Percentiles rank a stretch among this genome's conserved stretches.
Conservation (phyloP, 2,329 filamentous ascomycete species). For the Xylariaceae sp. region DNA sequence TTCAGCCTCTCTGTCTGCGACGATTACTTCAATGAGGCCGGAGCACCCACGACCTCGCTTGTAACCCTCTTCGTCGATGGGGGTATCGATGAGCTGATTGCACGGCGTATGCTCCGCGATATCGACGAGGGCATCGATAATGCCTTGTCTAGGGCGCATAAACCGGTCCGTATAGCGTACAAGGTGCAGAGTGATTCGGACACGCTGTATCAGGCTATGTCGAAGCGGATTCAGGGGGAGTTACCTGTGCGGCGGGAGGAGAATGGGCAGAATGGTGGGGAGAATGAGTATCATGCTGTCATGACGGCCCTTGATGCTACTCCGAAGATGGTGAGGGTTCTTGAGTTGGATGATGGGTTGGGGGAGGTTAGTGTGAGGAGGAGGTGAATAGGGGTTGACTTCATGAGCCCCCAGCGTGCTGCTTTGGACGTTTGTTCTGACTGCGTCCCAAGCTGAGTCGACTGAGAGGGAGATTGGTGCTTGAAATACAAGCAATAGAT, state of each 20-base stretch:
- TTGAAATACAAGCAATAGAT: no score
- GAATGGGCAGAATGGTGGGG: neutral
- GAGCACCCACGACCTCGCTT: neutral
- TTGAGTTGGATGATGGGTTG: neutral
- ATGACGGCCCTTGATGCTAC: neutral
- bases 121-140: neutral
- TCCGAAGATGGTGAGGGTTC: neutral
- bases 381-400: no score
- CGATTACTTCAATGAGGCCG: neutral
- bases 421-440: no score
- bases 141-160: neutral
- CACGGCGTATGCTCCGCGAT: neutral
- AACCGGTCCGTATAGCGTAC: neutral
- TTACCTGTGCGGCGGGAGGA: neutral
- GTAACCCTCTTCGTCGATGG: neutral
- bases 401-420: no score
- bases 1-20: slow-evolving; percentile 4
- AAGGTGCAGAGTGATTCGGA: neutral
- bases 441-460: no score
- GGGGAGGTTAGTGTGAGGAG: no score
- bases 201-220: neutral
- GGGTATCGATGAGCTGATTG: neutral
- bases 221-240: neutral
- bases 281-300: neutral
- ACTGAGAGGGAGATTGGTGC: no score